Evolutionary conservation across 352 stramenopile species (phyloP).

Genomic region (Phytophthora sp.): DNA sequence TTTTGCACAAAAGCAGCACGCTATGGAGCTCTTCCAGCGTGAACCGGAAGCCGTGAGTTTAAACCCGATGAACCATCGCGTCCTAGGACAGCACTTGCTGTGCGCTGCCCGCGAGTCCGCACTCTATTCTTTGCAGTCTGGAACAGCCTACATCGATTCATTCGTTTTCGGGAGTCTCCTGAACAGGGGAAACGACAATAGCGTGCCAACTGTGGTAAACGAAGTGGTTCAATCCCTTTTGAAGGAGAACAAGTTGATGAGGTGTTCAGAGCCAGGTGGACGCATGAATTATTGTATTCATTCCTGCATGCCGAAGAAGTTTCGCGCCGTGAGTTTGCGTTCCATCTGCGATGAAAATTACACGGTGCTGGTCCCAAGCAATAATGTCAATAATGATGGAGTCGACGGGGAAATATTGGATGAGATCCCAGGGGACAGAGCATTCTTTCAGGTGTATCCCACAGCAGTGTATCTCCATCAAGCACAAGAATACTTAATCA

Average conservation of each 20-base stretch:
- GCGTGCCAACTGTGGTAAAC: conserved; percentile 23
- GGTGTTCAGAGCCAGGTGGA: conserved; percentile 33
- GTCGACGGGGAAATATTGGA: conserved; percentile 69
- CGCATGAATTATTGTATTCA: conserved; percentile 57
- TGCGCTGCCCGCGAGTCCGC: conserved; percentile 94
- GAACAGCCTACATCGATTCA: conserved; percentile 64
- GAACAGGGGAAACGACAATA: no score
- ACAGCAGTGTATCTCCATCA: conserved; percentile 93
- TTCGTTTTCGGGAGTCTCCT: conserved; percentile 66
- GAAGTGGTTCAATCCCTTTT: conserved; percentile 37
- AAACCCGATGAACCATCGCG: conserved; percentile 84
- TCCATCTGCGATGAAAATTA: conserved; percentile 76
- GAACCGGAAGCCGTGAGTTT: conserved; percentile 81
- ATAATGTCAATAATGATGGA: conserved; percentile 41
- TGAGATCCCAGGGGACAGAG: conserved; percentile 80
- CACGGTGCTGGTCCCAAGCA: conserved; percentile 65
- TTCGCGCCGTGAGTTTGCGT: conserved; percentile 63
- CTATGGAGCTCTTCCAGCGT: conserved; percentile 70
- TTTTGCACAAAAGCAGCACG: conserved; percentile 67
- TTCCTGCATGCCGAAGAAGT: conserved; percentile 65
- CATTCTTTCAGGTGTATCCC: conserved; percentile 93
- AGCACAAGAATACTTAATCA: conserved; percentile 91
- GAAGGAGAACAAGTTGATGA: conserved; percentile 55
- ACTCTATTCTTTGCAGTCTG: conserved; percentile 75
- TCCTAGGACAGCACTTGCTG: conserved; percentile 93